Evolutionary conservation across 192 early-diverging fungal genomes (phyloP), one percentile per base, ranked within the genome.

Genomic region (Pilaira anomala): DNA sequence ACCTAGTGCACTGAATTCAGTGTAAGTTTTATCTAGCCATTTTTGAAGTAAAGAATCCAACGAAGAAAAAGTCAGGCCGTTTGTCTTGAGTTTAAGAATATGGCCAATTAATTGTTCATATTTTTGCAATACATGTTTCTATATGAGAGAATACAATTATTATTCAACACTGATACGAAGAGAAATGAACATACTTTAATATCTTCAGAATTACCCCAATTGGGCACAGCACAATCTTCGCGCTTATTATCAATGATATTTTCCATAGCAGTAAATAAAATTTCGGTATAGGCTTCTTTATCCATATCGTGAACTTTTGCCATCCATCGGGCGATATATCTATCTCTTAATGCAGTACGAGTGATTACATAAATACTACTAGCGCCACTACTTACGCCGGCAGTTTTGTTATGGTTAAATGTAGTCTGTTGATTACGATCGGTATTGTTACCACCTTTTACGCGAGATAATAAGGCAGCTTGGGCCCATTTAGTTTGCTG

Each of bases 271-370:
- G 75, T 65, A 66, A 72, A 83, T 2, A 70, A 45, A 12, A 81
- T 72, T 0, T 70, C 60, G 39, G 57, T 53, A 67, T 76, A 83
- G 9, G 60, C 26, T 28, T 67, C 50, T 0, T 51, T 60, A 55
- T 83, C 71, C 69, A 80, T 33, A 5, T 79, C 63, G 62, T 81
- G 75, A 14, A 81, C 39, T 36, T 60, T 44, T 8, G 65, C 69
- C 64, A 85, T 49, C 83, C 83, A 85, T 9, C 69, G 60, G 3
- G 67, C 8, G 2, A 80, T 55, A 75, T 78, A 85, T 39, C 79
- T 75, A 30, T 78, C 82, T 26, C 60, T 72, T 36, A 85, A 61
- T 48, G 76, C 48, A 48, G 68, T 67, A 33, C 83, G 62, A 13
- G 71, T 73, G 21, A 60, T 73, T 6, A 85, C 74, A 69, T 83